Base-by-base conservation (phyloP, 164 flowering plant genomes). In the Annona cherimola region DNA sequence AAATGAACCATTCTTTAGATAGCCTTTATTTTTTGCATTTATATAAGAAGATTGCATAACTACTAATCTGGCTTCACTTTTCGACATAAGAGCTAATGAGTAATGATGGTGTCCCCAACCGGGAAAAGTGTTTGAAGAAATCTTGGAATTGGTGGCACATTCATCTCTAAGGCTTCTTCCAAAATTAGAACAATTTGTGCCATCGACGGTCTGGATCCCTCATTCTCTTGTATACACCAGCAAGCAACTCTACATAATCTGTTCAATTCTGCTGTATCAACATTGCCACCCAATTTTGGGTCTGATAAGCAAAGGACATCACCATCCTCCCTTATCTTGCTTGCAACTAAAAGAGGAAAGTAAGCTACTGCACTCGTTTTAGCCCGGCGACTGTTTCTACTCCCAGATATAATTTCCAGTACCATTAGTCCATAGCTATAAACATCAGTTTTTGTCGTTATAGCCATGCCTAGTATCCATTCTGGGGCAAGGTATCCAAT, bases 381-480 rank as follows among this genome's bases (percentile, higher is more conserved):
- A 6, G 77, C 61, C 41, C 63, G 77, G 40, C 81, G 82, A 1
- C 57, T 42, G 73, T 84, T 86, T 75, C 86, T 76, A 69, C 78
- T 79, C 39, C 90, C 0, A n/a, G 84, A 82, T 68, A 87, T 69
- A 45, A 85, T 4, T 69, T 87, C 88, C 4, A 84, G 81, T 1
- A 85, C 83, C 88, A 85, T 78, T 86, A 81, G 84, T 3, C 88
- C 87, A n/a, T 82, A 87, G 80, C 90, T 82, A 67, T 79, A 85
- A 60, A 81, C 88, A 73, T 85, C 90, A 0, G 86, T 88, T 74
- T 87, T 85, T 4, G 87, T 64, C 9, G 89, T 84, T 19, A 85
- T 79, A 66, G 90, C 83, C 3, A 76, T 78, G 16, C 88, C 85
- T 0, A 82, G 78, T 61, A 87, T 81, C 88, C 88, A 85, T 45